Base-by-base conservation (phyloP, 2,329 filamentous ascomycete species). In the Pezicula carpinea region DNA sequence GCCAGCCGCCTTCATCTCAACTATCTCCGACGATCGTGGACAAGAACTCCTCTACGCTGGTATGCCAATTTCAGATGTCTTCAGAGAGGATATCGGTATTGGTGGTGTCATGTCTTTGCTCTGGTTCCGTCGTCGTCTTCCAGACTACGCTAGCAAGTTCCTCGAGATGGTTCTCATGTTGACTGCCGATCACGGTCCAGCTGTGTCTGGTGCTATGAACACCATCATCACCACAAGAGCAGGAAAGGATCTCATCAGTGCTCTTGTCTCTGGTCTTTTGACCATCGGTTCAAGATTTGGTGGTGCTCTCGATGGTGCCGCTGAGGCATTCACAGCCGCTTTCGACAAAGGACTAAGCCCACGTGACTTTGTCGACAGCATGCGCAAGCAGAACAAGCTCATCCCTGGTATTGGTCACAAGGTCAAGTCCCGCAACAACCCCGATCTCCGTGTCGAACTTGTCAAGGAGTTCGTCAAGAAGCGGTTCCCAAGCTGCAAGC, bases 81-180 rank as follows among this genome's bases (percentile, higher is more conserved):
- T 99, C 86, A 88, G 75, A 71, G 93, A 99, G 79, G 91, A 97
- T 62, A 97, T 99, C 63, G 93, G 93, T 62, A 97, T 99, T 62
- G 93, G 93, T 69, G 93, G 93, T 86, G 93, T 99, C 75, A 99
- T 99, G 93, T 96, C 93, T 52, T 83, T 99, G 49, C 80, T 99
- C 62, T 99, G 93, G 93, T 99, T 99, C 90, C 92, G 93, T 66
- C 91, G 93, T 72, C 88, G 93, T 67, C 87, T 99, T 54, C 93
- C 93, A 55, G 77, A 86, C 66, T 97, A 96, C 69, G 93, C 93
- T 65, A 95, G 89, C 80, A 95, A 95, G 76, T 99, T 99, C 81
- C 76, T 99, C 61, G 93, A 99, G 80, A 99, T 99, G 93, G 93
- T 99, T 58, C 92, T 99, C 70, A 99, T 99, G 93, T 83, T 99